Conservation (phyloP, 2,329 filamentous ascomycete genomes). For the Blastomyces gilchristii region DNA sequence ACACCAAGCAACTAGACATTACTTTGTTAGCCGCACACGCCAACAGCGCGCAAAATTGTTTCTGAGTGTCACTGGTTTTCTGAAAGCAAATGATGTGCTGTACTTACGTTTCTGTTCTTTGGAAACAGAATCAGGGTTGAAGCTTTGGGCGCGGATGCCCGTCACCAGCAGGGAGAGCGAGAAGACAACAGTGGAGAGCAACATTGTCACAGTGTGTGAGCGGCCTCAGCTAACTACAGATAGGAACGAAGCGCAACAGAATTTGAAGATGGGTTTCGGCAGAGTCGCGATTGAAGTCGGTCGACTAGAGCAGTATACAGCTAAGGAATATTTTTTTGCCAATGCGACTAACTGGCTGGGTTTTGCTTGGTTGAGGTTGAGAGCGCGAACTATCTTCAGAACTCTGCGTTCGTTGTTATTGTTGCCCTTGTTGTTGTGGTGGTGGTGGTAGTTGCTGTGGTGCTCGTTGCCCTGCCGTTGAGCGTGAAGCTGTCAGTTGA, state of each 20-base stretch:
- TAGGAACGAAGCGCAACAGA: neutral
- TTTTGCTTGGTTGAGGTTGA: neutral
- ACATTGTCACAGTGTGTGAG: slow-evolving; percentile 21
- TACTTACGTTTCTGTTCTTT: slow-evolving; percentile 25
- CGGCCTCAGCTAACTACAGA: too few relatives aligned
- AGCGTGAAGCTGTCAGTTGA: neutral
- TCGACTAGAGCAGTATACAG: neutral
- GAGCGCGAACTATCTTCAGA: neutral
- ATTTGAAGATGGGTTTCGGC: neutral
- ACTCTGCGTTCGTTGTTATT: neutral
- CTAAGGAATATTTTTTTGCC: neutral
- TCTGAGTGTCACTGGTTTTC: neutral
- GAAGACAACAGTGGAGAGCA: slow-evolving; percentile 36
- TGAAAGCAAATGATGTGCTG: neutral
- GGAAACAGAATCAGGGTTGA: slow-evolving; percentile 33
- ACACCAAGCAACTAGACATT: slow-evolving; percentile 46
- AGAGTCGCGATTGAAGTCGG: neutral
- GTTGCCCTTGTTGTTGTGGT: neutral
- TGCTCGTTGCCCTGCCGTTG: neutral
- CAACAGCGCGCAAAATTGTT: slow-evolving; percentile 1
- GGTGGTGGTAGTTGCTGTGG: neutral
- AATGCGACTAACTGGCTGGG: neutral
- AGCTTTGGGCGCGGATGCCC: slow-evolving; percentile 37
- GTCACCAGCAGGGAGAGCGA: slow-evolving; percentile 38
- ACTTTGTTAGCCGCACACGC: slow-evolving; percentile 12